Base-by-base conservation (phyloP, 305 asterid species). In the Rubia tinctorum region DNA sequence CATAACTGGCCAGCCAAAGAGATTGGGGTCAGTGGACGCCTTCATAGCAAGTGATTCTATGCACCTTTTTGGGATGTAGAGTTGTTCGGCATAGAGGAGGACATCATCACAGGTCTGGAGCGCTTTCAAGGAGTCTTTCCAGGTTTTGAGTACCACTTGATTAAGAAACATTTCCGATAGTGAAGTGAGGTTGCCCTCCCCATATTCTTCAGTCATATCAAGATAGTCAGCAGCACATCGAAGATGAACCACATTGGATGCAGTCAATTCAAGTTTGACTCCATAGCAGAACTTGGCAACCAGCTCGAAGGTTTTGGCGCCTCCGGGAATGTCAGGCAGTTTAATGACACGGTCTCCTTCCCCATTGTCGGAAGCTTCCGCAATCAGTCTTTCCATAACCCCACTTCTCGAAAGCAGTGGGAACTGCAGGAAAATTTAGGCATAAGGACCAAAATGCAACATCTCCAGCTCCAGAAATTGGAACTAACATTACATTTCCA, bases 321-420 rank as follows among this genome's bases (percentile, higher is more conserved):
- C 96, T 59, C 99, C 98, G 34, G 98, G 99, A 77, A 89, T 76
- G 23, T 88, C 86, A 23, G 88, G 69, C 67, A 89, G 89, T 63
- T 85, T 83, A 51, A 92, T 82, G 62, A 81, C 68, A 43, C 89
- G 82, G 40, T 85, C 84, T 39, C 89, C 93, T 76, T 86, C 97
- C 75, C 81, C 87, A 77, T 84, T 86, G 77, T 83, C 86, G 8
- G 93, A 84, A 34, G 96, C 88, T 71, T 90, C 89, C 25, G 95
- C 91, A 49, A 95, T 92, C 84, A 85, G 87, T 74, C 84, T 84
- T 78, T 95, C 99, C 98, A 95, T 90, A 66, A 89, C 85, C 70
- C 93, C 98, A 75, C 98, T 92, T 81, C 96, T 89, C 27, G 99
- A 92, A 72, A 93, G 98, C 92, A 94, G 81, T 8, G 98, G 98